phyloP scores from a whole-genome alignment of 805 yeast species.

The Teunomyces panamensis region DNA sequence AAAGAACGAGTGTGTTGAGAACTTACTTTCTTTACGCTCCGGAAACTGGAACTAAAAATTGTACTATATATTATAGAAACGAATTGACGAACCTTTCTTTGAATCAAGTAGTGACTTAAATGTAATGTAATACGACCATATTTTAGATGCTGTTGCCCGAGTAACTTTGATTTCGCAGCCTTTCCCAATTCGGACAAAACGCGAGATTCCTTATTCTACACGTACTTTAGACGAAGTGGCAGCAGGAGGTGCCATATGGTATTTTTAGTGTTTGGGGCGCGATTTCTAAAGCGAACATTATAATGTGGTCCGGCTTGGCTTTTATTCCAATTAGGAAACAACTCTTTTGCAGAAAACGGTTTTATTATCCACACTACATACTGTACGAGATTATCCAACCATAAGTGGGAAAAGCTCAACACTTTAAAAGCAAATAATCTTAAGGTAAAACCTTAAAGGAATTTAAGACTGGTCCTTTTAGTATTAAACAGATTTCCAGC shows the following conservation, averaged over 20 bases:
- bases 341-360: too few relatives aligned
- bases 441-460: too few relatives aligned
- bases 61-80: not conserved
- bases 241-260: not conserved
- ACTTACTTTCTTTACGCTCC: conserved; percentile 37
- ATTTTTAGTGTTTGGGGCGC: not conserved
- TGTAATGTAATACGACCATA: too few relatives aligned
- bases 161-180: not conserved
- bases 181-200: conserved; percentile 2
- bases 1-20: conserved; percentile 25
- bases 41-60: conserved; percentile 27
- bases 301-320: not conserved
- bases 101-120: not conserved
- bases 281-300: not conserved
- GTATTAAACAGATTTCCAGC: too few relatives aligned
- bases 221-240: not conserved
- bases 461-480: too few relatives aligned
- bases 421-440: too few relatives aligned
- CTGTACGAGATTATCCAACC: too few relatives aligned
- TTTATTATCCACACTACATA: too few relatives aligned
- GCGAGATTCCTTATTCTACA: not conserved
- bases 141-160: not conserved
- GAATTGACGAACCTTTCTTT: conserved; percentile 1
- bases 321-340: not conserved
- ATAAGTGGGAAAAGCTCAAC: too few relatives aligned